Conservation (phyloP, 345 rosid species). For the Orychophragmus violaceus region DNA sequence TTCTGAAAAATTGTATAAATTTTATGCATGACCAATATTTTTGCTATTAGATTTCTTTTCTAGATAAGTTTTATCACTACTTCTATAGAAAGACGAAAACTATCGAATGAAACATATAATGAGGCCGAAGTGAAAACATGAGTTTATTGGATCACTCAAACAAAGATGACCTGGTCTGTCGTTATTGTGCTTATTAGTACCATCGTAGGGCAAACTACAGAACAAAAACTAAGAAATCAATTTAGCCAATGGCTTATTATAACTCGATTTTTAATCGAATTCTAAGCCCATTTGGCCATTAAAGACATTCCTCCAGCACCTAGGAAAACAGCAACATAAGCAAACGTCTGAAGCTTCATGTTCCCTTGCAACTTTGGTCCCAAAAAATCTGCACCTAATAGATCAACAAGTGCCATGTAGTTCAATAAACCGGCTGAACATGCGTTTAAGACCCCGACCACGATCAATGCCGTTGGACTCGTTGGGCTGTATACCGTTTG, state of each 20-base stretch:
- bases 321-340: conserved; percentile 32
- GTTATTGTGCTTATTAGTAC: no score
- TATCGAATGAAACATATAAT: not conserved
- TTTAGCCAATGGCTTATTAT: not conserved
- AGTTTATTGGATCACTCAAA: not conserved
- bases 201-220: not conserved
- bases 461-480: conserved; percentile 38
- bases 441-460: conserved; percentile 36
- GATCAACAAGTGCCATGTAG: conserved; percentile 44
- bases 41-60: no score
- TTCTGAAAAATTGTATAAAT: not conserved
- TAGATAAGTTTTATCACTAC: no score
- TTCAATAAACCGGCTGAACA: conserved; percentile 36
- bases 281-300: conserved; percentile 42
- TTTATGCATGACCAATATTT: not conserved
- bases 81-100: not conserved
- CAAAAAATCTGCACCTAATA: conserved; percentile 40
- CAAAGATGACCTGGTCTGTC: no score
- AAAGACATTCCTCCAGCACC: conserved; percentile 38
- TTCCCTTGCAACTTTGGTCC: conserved; percentile 39
- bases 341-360: conserved; percentile 26
- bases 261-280: not conserved
- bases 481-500: conserved; percentile 27
- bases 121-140: not conserved
- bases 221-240: not conserved